phyloP scores from a whole-genome alignment of 1,284 basidiomycete species.

The Naganishia sp. region DNA sequence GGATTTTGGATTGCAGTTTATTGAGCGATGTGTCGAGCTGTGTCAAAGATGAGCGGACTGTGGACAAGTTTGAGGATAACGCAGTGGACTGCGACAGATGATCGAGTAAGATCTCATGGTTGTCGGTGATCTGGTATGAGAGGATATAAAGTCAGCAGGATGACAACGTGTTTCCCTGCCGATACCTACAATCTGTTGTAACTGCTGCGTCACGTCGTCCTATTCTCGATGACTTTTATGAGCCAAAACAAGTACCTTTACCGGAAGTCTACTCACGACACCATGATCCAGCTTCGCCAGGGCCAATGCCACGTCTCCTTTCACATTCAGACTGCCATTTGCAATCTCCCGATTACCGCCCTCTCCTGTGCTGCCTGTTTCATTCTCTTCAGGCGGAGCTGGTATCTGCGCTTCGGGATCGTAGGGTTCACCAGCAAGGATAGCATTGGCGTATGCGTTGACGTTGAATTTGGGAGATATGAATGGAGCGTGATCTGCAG shows the following conservation, averaged over 20 bases:
- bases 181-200: constrained; percentile 70
- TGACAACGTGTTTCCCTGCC: neutral
- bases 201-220: constrained; percentile 84
- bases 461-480: constrained; percentile 69
- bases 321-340: constrained; percentile 45
- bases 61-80: constrained; percentile 58
- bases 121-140: constrained; percentile 58
- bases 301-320: constrained; percentile 81
- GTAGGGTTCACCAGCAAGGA: constrained; percentile 76
- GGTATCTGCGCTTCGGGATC: constrained; percentile 51
- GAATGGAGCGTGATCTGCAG: constrained; percentile 50
- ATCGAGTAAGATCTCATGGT: constrained; percentile 53
- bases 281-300: constrained; percentile 78
- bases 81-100: constrained; percentile 64
- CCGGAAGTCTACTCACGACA: constrained; percentile 54
- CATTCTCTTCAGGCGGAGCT: neutral
- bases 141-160: neutral
- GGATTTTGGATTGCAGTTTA: constrained; percentile 80
- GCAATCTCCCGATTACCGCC: constrained; percentile 31
- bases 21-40: constrained; percentile 44
- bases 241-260: neutral
- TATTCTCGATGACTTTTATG: constrained; percentile 20
- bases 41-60: constrained; percentile 48
- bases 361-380: constrained; percentile 57
- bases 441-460: constrained; percentile 82